A percentile compares a stretch with the other conserved stretches of the same genome.
Evolutionary conservation across 371 early-diverging fungal genomes (phyloP).

Genomic region (Apophysomyces trapeziformis): DNA sequence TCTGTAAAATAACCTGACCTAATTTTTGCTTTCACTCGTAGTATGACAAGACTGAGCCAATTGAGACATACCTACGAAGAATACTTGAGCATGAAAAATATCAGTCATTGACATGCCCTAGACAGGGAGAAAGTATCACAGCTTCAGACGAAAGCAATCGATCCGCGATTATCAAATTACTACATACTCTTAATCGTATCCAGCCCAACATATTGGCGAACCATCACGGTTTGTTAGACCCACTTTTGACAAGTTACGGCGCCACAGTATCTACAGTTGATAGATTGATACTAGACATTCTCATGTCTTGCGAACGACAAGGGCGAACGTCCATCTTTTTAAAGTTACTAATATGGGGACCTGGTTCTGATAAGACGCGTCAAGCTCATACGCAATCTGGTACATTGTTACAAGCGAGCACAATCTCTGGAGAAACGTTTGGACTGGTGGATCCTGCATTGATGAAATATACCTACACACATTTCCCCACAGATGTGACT

Average conservation of each 20-base stretch:
- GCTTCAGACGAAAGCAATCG: slow-evolving; percentile 24
- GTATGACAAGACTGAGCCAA: slow-evolving; percentile 39
- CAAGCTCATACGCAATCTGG: slow-evolving; percentile 49
- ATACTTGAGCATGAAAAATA: slow-evolving; percentile 45
- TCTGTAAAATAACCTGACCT: not conserved
- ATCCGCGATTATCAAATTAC: slow-evolving; percentile 48
- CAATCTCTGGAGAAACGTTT: slow-evolving; percentile 60
- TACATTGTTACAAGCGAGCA: slow-evolving; percentile 33
- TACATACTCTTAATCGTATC: slow-evolving; percentile 51
- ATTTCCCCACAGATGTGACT: slow-evolving; percentile 51
- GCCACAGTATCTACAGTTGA: slow-evolving; percentile 58
- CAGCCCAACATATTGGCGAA: slow-evolving; percentile 48
- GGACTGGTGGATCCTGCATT: slow-evolving; percentile 64
- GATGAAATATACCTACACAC: slow-evolving; percentile 68
- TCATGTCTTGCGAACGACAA: slow-evolving; percentile 56
- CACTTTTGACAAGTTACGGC: slow-evolving; percentile 59
- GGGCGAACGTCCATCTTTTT: slow-evolving; percentile 48
- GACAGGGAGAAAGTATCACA: slow-evolving; percentile 3
- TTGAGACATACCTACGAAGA: slow-evolving; percentile 49
- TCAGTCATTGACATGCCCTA: slow-evolving; percentile 34
- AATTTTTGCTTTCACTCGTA: slow-evolving; percentile 5
- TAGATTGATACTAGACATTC: slow-evolving; percentile 52
- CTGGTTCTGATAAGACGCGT: slow-evolving; percentile 54
- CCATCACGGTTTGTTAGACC: slow-evolving; percentile 52
- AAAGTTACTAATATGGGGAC: slow-evolving; percentile 60